phyloP scores from a whole-genome alignment of 495 filamentous ascomycete genomes.

The Trichodelitschia bisporula region DNA sequence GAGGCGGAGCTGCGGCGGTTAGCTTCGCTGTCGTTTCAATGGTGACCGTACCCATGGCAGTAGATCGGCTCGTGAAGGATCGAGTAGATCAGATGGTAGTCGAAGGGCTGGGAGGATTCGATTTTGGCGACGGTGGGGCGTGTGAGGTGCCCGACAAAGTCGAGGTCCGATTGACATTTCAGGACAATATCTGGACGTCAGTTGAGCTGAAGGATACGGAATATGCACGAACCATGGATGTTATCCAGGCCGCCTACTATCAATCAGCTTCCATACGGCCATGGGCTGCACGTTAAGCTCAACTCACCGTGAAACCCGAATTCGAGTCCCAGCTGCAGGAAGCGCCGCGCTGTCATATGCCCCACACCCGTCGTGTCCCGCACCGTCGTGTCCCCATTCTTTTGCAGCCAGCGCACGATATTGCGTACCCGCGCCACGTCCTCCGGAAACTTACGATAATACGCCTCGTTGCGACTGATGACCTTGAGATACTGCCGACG shows the following conservation, averaged over 20 bases:
- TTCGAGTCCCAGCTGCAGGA: slow-evolving; percentile 48
- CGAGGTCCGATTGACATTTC: slow-evolving; percentile 40
- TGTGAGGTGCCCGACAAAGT: slow-evolving; percentile 45
- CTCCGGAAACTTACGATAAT: slow-evolving; percentile 68
- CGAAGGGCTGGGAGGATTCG: slow-evolving; percentile 39
- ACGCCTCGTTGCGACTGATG: slow-evolving; percentile 37
- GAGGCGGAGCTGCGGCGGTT: slow-evolving; percentile 19
- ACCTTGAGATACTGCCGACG: slow-evolving; percentile 41
- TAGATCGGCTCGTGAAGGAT: slow-evolving; percentile 72
- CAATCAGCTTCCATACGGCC: slow-evolving; percentile 1
- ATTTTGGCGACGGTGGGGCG: slow-evolving; percentile 39
- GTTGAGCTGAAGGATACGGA: slow-evolving; percentile 2
- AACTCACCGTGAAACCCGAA: slow-evolving; percentile 50
- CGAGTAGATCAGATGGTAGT: slow-evolving; percentile 58
- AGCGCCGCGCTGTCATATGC: slow-evolving; percentile 40
- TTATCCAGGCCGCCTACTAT: slow-evolving; percentile 11
- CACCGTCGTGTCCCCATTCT: slow-evolving; percentile 32
- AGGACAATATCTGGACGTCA: slow-evolving; percentile 34
- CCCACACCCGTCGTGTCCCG: slow-evolving; percentile 38
- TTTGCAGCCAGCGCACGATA: slow-evolving; percentile 23
- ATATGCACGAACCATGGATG: slow-evolving; percentile 10
- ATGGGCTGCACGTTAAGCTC: background rate
- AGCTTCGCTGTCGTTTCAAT: no score
- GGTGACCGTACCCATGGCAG: slow-evolving; percentile 36
- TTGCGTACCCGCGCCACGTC: slow-evolving; percentile 47